A percentile compares a stretch with the other conserved stretches of the same genome.
Evolutionary conservation across 2,329 filamentous ascomycete genomes (phyloP).

Genomic region (Ophiostoma tasmaniense): DNA sequence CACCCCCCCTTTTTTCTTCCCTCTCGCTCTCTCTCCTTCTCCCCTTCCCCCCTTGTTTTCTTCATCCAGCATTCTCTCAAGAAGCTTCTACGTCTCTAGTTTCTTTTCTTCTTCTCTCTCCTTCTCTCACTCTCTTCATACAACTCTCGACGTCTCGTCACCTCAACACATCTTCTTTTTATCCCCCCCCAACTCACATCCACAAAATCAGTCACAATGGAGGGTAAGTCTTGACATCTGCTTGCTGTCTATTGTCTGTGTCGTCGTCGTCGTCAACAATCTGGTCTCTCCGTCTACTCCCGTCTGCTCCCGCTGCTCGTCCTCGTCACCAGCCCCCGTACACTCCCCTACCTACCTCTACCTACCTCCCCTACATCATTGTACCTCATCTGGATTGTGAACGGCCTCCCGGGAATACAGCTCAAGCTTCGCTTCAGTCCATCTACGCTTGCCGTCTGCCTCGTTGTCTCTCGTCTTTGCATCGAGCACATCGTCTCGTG

Average conservation of each 20-base stretch:
- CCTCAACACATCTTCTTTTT: conserved; percentile 5
- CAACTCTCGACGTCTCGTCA: conserved; percentile 4
- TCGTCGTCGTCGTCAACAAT: background rate
- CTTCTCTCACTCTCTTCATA: conserved; percentile 6
- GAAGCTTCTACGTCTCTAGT: conserved; percentile 25
- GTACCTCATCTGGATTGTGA: background rate
- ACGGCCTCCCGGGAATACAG: background rate
- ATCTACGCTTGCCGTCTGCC: background rate
- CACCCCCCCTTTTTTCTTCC: conserved; percentile 31
- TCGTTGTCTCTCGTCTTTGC: background rate
- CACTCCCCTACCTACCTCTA: background rate
- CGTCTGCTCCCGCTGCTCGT: background rate
- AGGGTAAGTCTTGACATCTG: conserved; percentile 2
- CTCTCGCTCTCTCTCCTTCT: conserved; percentile 26
- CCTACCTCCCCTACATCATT: background rate
- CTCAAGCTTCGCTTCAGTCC: background rate
- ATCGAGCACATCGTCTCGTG: background rate
- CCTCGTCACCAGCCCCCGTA: background rate
- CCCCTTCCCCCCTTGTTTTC: conserved; percentile 21
- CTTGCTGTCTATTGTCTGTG: background rate
- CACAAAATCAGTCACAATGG: conserved; percentile 8
- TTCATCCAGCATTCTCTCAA: conserved; percentile 16
- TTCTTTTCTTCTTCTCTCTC: conserved; percentile 2
- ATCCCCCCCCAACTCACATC: background rate
- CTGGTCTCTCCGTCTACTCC: background rate